These are phyloP conservation scores for Chlorella ohadii DNA, from an alignment of 139 green algal species.

Conservation along the genomic window DNA sequence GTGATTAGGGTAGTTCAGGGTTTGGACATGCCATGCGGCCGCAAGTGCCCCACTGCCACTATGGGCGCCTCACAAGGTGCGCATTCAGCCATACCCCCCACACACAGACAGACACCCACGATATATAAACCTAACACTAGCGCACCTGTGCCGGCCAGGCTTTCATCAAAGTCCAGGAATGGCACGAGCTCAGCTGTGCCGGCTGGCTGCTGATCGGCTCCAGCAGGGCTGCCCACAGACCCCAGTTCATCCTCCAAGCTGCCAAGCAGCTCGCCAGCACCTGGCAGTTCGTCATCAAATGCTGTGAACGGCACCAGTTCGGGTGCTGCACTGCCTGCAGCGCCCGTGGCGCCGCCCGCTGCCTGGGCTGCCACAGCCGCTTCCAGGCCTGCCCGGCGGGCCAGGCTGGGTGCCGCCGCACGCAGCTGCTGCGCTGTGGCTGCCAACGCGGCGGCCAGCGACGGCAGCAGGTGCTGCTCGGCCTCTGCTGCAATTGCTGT, in stretches of 20 bases:
- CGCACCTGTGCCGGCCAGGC: conserved; percentile 13
- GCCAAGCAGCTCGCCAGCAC: conserved; percentile 17
- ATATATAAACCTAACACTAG: too few species aligned
- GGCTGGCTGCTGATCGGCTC: neutral
- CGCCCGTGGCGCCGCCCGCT: neutral
- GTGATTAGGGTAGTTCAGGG: neutral
- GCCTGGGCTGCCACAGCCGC: neutral
- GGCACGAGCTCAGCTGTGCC: neutral
- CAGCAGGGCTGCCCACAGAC: neutral
- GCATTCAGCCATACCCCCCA: too few species aligned
- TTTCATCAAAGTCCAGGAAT: conserved; percentile 33
- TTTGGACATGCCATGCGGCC: too few species aligned
- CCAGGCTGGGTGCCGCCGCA: conserved; percentile 15
- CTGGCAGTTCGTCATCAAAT: conserved; percentile 10
- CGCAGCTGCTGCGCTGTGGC: conserved; percentile 6
- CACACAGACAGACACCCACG: too few species aligned
- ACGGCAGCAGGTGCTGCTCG: conserved; percentile 10
- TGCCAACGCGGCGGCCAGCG: neutral
- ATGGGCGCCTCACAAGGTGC: too few species aligned
- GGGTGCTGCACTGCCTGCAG: neutral
- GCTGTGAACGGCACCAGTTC: conserved; percentile 25
- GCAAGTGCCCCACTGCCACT: too few species aligned
- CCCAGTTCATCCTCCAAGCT: conserved; percentile 5
- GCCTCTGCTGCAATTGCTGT: neutral
- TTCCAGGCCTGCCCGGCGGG: neutral